Percentiles rank a stretch among this genome's conserved stretches.
These are phyloP conservation scores for Paxillus involutus DNA, from an alignment of 768 basidiomycete genomes.

Conservation along the genomic window DNA sequence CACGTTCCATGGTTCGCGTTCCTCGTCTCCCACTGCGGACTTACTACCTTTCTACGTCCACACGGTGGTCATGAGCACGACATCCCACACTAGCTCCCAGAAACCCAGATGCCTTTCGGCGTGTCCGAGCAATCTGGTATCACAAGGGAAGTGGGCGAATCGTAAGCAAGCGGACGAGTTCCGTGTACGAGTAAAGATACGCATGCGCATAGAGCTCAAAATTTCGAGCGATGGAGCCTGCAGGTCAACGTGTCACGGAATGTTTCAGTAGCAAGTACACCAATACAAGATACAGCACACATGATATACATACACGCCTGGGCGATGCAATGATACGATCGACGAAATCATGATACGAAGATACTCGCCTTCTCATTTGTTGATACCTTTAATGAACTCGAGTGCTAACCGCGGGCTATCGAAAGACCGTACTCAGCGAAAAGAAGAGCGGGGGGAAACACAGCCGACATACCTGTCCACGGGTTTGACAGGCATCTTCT, in stretches of 20 bases:
- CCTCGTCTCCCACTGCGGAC: not conserved
- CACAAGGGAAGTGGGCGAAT: slow-evolving; percentile 60
- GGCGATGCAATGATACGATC: too few species aligned
- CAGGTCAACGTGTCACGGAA: too few species aligned
- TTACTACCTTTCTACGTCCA: slow-evolving; percentile 9
- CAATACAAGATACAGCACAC: too few species aligned
- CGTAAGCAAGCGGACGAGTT: too few species aligned
- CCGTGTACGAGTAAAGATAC: too few species aligned
- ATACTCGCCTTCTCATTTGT: slow-evolving; percentile 5
- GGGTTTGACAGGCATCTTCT: slow-evolving; percentile 83
- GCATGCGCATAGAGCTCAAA: too few species aligned
- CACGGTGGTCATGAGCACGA: too few species aligned
- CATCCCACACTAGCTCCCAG: slow-evolving; percentile 33
- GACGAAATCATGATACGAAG: too few species aligned
- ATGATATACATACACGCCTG: too few species aligned
- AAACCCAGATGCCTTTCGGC: slow-evolving; percentile 60
- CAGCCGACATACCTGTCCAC: slow-evolving; percentile 61
- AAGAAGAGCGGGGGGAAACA: not conserved
- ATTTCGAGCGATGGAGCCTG: too few species aligned
- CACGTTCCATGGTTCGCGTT: too few species aligned
- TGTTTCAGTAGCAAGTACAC: too few species aligned
- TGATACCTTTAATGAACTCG: slow-evolving; percentile 59
- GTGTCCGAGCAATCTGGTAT: slow-evolving; percentile 76
- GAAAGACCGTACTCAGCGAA: not conserved
- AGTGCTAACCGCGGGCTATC: slow-evolving; percentile 62